These are phyloP conservation scores for Xylaria arbuscula DNA, from an alignment of 2,329 filamentous ascomycete genomes.

Conservation along the genomic window DNA sequence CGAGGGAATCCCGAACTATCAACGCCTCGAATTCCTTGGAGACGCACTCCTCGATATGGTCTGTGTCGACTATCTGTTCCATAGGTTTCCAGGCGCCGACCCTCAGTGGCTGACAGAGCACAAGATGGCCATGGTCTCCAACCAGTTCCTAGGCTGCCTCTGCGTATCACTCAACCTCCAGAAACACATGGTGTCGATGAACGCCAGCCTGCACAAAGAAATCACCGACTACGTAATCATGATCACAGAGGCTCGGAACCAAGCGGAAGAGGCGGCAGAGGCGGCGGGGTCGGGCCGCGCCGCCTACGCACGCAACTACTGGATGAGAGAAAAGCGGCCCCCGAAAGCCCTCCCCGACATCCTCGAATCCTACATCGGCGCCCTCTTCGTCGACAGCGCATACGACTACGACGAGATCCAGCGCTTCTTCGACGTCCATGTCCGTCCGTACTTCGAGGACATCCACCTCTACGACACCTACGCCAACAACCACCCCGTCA, in stretches of 20 bases:
- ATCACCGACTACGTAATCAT: conserved; percentile 68
- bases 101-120: conserved; percentile 98
- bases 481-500: conserved; percentile 87
- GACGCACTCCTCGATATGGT: conserved; percentile 73
- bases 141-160: conserved; percentile 88
- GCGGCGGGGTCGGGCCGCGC: conserved; percentile 50
- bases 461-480: conserved; percentile 90
- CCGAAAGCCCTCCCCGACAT: conserved; percentile 86
- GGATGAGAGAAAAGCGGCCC: conserved; percentile 71
- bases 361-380: conserved; percentile 88
- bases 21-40: conserved; percentile 91
- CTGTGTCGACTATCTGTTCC: conserved; percentile 84
- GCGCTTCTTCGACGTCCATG: conserved; percentile 78
- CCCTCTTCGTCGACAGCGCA: conserved; percentile 87
- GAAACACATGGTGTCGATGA: conserved; percentile 72
- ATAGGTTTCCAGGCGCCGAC: conserved; percentile 79
- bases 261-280: conserved; percentile 54
- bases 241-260: conserved; percentile 62
- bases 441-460: conserved; percentile 83
- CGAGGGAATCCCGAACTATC: conserved; percentile 86
- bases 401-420: conserved; percentile 82
- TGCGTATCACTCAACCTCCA: conserved; percentile 84
- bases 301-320: conserved; percentile 71
- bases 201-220: conserved; percentile 55
- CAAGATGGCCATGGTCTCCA: conserved; percentile 99